A percentile compares a stretch with the other conserved stretches of the same genome.
These are phyloP conservation scores for Metarhizium album DNA, from an alignment of 2,329 filamentous ascomycete species.

Conservation along the genomic window DNA sequence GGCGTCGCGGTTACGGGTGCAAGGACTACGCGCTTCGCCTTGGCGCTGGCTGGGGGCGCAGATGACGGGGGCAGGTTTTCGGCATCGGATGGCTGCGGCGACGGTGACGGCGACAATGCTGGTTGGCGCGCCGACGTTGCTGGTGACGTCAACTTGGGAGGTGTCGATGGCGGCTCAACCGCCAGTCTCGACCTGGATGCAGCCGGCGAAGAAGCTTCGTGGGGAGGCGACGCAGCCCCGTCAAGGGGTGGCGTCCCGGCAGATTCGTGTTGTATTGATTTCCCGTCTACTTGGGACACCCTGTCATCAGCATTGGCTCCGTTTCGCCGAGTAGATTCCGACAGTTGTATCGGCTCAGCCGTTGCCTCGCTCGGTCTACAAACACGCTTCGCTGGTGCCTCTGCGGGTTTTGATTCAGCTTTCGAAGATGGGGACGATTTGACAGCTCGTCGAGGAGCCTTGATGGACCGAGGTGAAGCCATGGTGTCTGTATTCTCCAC, in stretches of 20 bases:
- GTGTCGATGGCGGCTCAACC: conserved; percentile 30
- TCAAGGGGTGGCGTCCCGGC: background rate
- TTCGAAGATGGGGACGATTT: conserved; percentile 16
- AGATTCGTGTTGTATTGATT: background rate
- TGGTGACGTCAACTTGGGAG: conserved; percentile 30
- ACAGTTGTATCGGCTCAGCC: background rate
- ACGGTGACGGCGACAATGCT: conserved; percentile 50
- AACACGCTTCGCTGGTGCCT: conserved; percentile 17
- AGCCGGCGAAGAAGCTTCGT: background rate
- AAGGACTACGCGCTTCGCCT: conserved; percentile 36
- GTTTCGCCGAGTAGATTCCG: background rate
- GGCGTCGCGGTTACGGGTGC: conserved; percentile 37
- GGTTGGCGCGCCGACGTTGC: conserved; percentile 41
- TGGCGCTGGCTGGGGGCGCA: conserved; percentile 37
- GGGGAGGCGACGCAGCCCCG: background rate
- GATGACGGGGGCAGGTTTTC: conserved; percentile 70
- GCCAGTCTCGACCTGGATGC: conserved; percentile 5
- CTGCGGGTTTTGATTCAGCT: conserved; percentile 1
- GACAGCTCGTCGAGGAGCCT: conserved; percentile 14
- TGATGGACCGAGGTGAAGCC: conserved; percentile 13
- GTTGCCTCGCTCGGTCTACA: conserved; percentile 19
- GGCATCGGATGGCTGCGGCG: conserved; percentile 67
- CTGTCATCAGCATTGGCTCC: conserved; percentile 7
- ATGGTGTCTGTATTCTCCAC: conserved; percentile 22
- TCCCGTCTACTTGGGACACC: conserved; percentile 6